Base-by-base conservation (phyloP, 2,329 filamentous ascomycete genomes). In the Talaromyces sp. region DNA sequence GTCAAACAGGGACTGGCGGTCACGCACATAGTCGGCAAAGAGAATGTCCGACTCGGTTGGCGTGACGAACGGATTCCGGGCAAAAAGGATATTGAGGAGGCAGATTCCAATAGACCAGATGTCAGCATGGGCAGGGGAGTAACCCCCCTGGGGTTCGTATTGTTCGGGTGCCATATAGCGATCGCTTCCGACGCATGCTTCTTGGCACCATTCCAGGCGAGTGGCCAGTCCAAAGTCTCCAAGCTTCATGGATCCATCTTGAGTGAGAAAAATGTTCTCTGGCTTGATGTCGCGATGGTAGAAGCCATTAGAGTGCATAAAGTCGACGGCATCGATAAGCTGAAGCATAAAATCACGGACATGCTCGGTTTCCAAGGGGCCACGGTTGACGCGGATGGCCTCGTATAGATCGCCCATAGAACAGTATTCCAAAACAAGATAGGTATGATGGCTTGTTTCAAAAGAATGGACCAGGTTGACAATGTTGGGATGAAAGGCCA, bases 161-260 rank as follows among this genome's bases (percentile, higher is more conserved):
- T 99, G 95, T 78, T 99, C 95, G 5, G 95, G 95, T 60, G 95
- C 93, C 95, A 99, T 99, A 80, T 99, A 99, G 60, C 95, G 92
- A 74, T 99, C 95, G 74, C 95, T 98, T 67, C 95, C 95, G 54
- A 99, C 95, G 64, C 91, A 95, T 65, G 89, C 88, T 81, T 99
- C 95, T 70, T 90, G 90, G 27, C 91, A 96, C 92, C 92, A 96
- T 68, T 87, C 83, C 64, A 96, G 92, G 7, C 87, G 90, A 11
- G 93, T 97, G 57, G 93, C 93, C 65, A 99, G 83, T 59, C 95
- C 95, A 74, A 98, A 96, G 77, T 99, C 95, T 71, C 95, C 95
- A 39, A 99, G 87, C 80, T 99, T 99, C 90, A 98, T 90, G 44
- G 88, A 84, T 59, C 93, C 93, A 67, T 89, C 85, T 63, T 93